phyloP scores from a whole-genome alignment of 768 basidiomycete species.

The Agrocybe praecox region DNA sequence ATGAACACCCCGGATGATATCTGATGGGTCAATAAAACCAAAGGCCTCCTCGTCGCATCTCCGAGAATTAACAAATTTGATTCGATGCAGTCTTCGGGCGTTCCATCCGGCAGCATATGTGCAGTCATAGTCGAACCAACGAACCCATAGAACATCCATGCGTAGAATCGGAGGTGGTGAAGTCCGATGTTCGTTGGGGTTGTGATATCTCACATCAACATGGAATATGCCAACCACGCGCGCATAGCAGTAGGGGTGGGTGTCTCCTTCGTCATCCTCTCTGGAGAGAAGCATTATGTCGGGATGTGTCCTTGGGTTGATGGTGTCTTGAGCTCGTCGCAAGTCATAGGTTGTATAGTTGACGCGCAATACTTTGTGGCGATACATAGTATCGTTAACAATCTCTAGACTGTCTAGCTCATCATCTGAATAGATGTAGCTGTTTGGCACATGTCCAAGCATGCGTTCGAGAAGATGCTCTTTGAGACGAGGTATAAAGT shows the following conservation, averaged over 20 bases:
- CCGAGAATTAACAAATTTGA: slow-evolving; percentile 36
- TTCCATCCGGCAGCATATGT: slow-evolving; percentile 28
- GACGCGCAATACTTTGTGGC: slow-evolving; percentile 30
- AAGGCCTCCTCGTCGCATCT: slow-evolving; percentile 36
- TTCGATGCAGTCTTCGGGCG: slow-evolving; percentile 25
- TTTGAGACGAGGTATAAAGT: slow-evolving; percentile 30
- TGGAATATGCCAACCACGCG: slow-evolving; percentile 31
- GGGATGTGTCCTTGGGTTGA: slow-evolving; percentile 33
- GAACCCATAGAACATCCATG: slow-evolving; percentile 15
- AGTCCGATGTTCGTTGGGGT: not conserved
- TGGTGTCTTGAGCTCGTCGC: slow-evolving; percentile 36
- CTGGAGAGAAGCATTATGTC: slow-evolving; percentile 32
- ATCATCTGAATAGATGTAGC: slow-evolving; percentile 18
- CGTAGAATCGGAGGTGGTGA: not conserved
- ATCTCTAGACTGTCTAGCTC: slow-evolving; percentile 13
- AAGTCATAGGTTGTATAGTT: slow-evolving; percentile 47
- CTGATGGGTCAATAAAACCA: slow-evolving; percentile 45
- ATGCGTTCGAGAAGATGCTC: slow-evolving; percentile 30
- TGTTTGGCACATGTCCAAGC: slow-evolving; percentile 19
- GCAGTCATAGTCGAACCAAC: slow-evolving; percentile 21
- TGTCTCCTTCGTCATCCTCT: slow-evolving; percentile 8
- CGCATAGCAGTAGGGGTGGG: slow-evolving; percentile 32
- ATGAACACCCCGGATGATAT: slow-evolving; percentile 37
- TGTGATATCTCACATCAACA: slow-evolving; percentile 20
- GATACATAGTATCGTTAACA: slow-evolving; percentile 21